A percentile compares a stretch with the other conserved stretches of the same genome.
These are phyloP conservation scores for Artemisia argyi DNA, from an alignment of 129 eudicot genomes.

Conservation along the genomic window DNA sequence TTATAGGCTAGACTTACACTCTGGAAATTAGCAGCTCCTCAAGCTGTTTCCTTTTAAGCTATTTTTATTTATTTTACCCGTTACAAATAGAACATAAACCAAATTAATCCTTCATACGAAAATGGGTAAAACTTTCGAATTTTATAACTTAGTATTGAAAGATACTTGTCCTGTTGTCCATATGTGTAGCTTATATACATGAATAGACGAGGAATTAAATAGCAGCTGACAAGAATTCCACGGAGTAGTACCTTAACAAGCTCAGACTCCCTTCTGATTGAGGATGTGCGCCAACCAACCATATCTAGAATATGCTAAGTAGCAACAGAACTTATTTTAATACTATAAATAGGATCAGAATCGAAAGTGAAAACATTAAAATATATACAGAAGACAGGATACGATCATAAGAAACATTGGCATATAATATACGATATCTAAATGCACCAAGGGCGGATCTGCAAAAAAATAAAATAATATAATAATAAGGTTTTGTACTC, in stretches of 20 bases:
- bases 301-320: slow-evolving; percentile 65
- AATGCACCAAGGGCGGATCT: slow-evolving; percentile 95
- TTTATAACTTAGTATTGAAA: not conserved
- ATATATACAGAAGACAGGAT: slow-evolving; percentile 50
- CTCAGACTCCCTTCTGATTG: slow-evolving; percentile 92
- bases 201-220: not conserved
- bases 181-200: not conserved
- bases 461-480: slow-evolving; percentile 35
- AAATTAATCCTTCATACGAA: not conserved
- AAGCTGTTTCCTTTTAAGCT: not conserved
- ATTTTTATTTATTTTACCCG: not conserved
- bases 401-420: slow-evolving; percentile 94
- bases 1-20: not conserved
- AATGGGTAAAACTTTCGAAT: not conserved
- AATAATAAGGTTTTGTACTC: slow-evolving; percentile 19
- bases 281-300: slow-evolving; percentile 99
- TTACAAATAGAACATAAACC: no score
- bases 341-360: not conserved
- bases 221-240: not conserved
- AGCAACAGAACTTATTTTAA: not conserved
- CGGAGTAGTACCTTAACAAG: slow-evolving; percentile 62
- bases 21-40: no score
- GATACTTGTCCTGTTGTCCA: not conserved
- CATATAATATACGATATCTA: slow-evolving; percentile 82
- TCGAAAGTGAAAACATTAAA: not conserved